Evolutionary conservation across 345 rosid species (phyloP).

Genomic region (Psidium friedrichsthalianum): DNA sequence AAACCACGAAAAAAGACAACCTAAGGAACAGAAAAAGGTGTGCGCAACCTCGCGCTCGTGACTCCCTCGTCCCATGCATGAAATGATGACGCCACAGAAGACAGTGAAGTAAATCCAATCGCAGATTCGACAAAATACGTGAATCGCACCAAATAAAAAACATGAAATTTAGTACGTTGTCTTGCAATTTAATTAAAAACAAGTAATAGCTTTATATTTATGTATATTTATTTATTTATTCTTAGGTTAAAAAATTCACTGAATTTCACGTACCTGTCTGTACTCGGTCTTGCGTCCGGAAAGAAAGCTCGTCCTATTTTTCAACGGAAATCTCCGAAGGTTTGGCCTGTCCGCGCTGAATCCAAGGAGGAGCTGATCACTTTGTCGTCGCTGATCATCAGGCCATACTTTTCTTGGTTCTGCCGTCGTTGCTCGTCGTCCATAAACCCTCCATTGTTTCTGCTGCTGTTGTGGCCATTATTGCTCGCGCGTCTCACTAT

Average conservation of each 20-base stretch:
- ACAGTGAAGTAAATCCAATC: background rate
- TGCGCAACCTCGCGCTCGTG: background rate
- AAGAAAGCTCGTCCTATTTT: background rate
- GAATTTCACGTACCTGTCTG: background rate
- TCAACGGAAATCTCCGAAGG: background rate
- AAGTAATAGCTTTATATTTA: too few relatives aligned
- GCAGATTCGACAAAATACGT: background rate
- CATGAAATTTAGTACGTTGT: background rate
- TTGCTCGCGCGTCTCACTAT: constrained; percentile 20
- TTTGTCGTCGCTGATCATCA: background rate
- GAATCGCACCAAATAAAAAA: background rate
- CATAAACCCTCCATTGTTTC: background rate
- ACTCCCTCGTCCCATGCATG: background rate
- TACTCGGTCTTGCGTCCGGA: background rate
- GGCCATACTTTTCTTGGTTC: background rate
- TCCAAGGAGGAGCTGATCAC: background rate
- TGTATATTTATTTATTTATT: too few relatives aligned
- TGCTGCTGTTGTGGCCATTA: constrained; percentile 3
- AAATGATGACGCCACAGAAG: background rate
- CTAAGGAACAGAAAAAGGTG: background rate
- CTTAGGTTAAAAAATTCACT: background rate
- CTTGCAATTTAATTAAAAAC: background rate
- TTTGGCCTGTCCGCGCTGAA: background rate
- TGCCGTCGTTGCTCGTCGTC: background rate
- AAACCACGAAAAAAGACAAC: background rate